phyloP scores from a whole-genome alignment of 2,329 filamentous ascomycete genomes.

The Colletotrichum aenigma region DNA sequence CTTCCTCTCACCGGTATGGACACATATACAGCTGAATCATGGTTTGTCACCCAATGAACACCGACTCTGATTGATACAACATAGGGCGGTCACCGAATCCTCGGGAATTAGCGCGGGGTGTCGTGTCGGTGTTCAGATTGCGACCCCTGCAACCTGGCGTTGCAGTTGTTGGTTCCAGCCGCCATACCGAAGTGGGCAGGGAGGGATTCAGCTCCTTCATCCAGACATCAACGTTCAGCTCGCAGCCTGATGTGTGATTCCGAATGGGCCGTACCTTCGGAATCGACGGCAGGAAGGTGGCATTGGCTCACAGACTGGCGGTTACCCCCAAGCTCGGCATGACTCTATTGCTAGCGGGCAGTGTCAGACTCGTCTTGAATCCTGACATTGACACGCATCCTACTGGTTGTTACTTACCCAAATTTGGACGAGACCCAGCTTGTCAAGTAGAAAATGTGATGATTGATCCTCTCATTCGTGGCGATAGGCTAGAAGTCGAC shows the following conservation, averaged over 20 bases:
- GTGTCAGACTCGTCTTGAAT: neutral
- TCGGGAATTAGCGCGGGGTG: neutral
- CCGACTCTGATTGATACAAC: neutral
- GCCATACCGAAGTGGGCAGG: neutral
- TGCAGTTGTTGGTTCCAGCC: neutral
- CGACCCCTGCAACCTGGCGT: neutral
- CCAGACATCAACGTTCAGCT: neutral
- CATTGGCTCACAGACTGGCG: neutral
- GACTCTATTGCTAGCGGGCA: neutral
- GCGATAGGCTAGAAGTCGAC: neutral
- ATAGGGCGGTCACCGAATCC: neutral
- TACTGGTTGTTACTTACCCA: neutral
- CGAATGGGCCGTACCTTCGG: neutral
- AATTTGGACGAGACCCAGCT: neutral
- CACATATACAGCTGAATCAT: neutral
- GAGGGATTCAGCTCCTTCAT: neutral
- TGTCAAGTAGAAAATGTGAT: neutral
- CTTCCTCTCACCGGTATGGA: neutral
- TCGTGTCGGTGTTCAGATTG: neutral
- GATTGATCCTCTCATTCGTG: neutral
- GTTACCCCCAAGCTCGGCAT: neutral
- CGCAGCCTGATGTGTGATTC: neutral
- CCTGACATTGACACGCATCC: neutral
- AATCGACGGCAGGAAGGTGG: neutral
- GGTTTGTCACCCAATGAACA: neutral